Percentiles rank a stretch among this genome's conserved stretches.
phyloP scores from a whole-genome alignment of 352 stramenopile species.

The Phytophthora tubulina region DNA sequence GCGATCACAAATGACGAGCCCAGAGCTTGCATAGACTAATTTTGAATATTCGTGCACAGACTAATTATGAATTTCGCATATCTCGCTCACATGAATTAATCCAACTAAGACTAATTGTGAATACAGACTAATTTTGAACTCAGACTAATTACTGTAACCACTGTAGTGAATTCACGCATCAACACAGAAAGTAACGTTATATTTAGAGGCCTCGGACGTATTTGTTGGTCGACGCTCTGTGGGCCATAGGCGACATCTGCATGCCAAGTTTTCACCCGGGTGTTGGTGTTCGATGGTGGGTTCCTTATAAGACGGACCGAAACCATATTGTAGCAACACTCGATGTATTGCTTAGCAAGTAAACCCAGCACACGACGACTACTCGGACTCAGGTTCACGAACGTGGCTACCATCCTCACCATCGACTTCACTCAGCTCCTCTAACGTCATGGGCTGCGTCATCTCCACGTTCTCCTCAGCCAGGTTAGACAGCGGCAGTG shows the following conservation, averaged over 20 bases:
- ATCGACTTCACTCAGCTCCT: constrained; percentile 38
- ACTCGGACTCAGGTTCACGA: neutral
- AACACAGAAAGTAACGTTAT: neutral
- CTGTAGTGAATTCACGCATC: neutral
- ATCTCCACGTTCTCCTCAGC: constrained; percentile 33
- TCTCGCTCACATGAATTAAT: no score
- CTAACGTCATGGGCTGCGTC: constrained; percentile 15
- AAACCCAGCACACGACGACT: neutral
- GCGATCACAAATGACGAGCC: no score
- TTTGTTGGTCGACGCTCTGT: no score
- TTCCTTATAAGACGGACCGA: neutral
- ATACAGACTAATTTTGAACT: no score
- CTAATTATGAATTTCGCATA: no score
- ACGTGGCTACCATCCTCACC: constrained; percentile 5
- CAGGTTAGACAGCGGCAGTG: constrained; percentile 24
- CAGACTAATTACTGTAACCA: no score
- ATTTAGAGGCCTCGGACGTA: neutral
- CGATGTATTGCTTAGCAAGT: neutral
- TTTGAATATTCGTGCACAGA: no score
- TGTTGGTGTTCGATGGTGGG: neutral
- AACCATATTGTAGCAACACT: neutral
- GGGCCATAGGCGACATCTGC: neutral
- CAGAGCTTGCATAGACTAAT: no score
- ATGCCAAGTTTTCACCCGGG: neutral
- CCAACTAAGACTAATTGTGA: no score